A percentile compares a stretch with the other conserved stretches of the same genome.
Evolutionary conservation across 2,329 filamentous ascomycete genomes (phyloP).

Genomic region (Phialemoniopsis sp.): DNA sequence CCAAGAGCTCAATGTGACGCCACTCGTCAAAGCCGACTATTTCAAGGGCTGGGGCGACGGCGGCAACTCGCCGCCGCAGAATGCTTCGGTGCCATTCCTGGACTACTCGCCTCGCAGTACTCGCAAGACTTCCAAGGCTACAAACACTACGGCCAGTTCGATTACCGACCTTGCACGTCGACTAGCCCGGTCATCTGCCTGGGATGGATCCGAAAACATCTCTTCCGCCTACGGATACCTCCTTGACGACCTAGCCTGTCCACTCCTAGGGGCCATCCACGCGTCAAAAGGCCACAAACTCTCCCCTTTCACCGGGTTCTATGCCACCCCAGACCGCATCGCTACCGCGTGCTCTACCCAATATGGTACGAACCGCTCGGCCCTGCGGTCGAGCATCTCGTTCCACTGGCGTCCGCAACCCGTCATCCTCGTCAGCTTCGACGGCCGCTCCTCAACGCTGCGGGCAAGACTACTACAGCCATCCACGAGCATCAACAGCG

Average conservation of each 20-base stretch:
- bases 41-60: conserved; percentile 8
- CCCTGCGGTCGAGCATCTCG: conserved; percentile 6
- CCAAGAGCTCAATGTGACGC: conserved; percentile 5
- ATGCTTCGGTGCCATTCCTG: conserved; percentile 1
- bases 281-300: conserved; percentile 9
- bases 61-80: conserved; percentile 4
- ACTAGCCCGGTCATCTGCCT: conserved; percentile 9
- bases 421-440: conserved; percentile 9
- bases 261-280: conserved; percentile 7
- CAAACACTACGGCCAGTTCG: neutral
- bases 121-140: neutral
- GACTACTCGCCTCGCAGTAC: neutral
- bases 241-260: conserved; percentile 12
- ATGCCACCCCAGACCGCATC: conserved; percentile 7
- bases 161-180: conserved; percentile 1
- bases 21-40: conserved; percentile 9
- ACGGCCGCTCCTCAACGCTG: conserved; percentile 8
- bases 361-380: conserved; percentile 3
- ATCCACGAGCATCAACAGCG: conserved; percentile 1
- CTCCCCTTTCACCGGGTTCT: conserved; percentile 11
- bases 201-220: conserved; percentile 11
- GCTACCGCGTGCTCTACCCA: conserved; percentile 6
- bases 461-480: conserved; percentile 8
- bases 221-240: conserved; percentile 12
- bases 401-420: conserved; percentile 12